Conservation (phyloP, 2,329 filamentous ascomycete genomes). For the Ophiognomonia clavigignenti-juglandacearum region DNA sequence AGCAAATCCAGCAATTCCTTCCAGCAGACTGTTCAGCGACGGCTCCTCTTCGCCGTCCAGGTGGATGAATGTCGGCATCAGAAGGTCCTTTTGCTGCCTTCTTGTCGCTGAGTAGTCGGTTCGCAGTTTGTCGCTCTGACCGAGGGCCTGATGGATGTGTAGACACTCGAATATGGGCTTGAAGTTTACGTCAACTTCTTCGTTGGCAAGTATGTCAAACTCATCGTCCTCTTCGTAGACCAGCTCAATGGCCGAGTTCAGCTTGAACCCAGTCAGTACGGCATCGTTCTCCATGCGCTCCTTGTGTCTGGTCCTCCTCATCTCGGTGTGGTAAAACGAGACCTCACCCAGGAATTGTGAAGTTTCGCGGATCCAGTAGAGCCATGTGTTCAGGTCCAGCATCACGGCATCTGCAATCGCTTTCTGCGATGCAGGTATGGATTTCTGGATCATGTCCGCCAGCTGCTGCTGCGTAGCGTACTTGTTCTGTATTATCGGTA, state of each 20-base stretch:
- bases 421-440: constrained; percentile 86
- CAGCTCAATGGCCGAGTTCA: constrained; percentile 93
- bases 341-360: constrained; percentile 95
- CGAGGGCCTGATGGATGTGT: constrained; percentile 92
- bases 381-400: constrained; percentile 94
- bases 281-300: constrained; percentile 72
- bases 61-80: constrained; percentile 72
- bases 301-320: constrained; percentile 76
- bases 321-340: constrained; percentile 91
- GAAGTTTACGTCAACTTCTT: constrained; percentile 92
- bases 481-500: constrained; percentile 67
- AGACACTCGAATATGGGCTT: constrained; percentile 90
- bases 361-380: constrained; percentile 90
- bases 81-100: constrained; percentile 83
- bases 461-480: constrained; percentile 93
- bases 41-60: constrained; percentile 78
- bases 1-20: constrained; percentile 92
- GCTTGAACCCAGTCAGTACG: constrained; percentile 75
- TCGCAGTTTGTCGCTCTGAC: constrained; percentile 86
- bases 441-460: constrained; percentile 92
- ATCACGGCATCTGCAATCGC: constrained; percentile 95
- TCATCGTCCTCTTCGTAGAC: constrained; percentile 95
- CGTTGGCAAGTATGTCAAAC: constrained; percentile 91
- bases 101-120: constrained; percentile 89
- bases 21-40: constrained; percentile 82